Evolutionary conservation across 192 early-diverging fungal species (phyloP).

Genomic region (Spizellomyces punctatus): DNA sequence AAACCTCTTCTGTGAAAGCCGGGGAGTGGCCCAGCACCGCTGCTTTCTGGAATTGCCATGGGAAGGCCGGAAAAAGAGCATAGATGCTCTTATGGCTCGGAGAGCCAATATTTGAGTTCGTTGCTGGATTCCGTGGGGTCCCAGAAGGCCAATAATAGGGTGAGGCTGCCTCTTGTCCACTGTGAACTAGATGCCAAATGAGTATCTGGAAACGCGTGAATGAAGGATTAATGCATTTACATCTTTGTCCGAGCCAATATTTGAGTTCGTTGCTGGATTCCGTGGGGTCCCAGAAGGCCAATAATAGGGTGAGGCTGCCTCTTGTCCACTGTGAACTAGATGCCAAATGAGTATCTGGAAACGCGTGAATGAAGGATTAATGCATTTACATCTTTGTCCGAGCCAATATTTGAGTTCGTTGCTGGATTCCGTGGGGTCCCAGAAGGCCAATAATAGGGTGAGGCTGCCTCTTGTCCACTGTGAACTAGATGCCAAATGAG

Average conservation of each 20-base stretch:
- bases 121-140: neutral
- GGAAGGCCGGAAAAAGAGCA: neutral
- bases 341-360: neutral
- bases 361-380: neutral
- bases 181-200: neutral
- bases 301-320: too few species aligned
- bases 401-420: too few species aligned
- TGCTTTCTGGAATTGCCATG: slow-evolving; percentile 7
- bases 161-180: too few species aligned
- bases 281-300: too few species aligned
- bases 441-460: too few species aligned
- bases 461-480: too few species aligned
- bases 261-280: too few species aligned
- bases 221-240: neutral
- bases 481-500: neutral
- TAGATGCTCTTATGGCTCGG: neutral
- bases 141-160: too few species aligned
- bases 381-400: too few species aligned
- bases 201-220: neutral
- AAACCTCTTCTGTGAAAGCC: slow-evolving; percentile 1
- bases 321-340: neutral
- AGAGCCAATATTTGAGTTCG: neutral
- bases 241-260: too few species aligned
- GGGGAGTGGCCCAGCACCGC: neutral
- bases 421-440: too few species aligned